Conservation (phyloP, 2,329 filamentous ascomycete species). For the Calonectria montana region DNA sequence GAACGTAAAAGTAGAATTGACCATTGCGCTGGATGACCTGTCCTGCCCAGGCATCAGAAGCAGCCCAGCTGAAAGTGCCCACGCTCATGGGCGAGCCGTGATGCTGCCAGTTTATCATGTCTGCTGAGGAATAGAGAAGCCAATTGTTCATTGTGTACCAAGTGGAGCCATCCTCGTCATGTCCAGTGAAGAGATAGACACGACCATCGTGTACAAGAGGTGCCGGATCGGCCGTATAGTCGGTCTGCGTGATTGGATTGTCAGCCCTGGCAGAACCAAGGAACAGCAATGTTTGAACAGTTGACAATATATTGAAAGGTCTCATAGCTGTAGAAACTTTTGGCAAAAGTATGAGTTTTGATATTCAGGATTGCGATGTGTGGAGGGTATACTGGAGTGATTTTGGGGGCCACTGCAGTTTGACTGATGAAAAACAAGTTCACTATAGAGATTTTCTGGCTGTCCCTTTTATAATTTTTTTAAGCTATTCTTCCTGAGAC, state of each 20-base stretch:
- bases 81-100: background rate
- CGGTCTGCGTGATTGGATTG: background rate
- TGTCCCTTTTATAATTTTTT: no score
- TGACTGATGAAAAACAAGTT: no score
- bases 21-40: background rate
- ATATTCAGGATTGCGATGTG: no score
- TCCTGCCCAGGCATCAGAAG: background rate
- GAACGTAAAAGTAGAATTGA: background rate
- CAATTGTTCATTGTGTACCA: background rate
- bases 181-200: background rate
- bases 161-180: background rate
- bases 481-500: no score
- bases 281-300: no score
- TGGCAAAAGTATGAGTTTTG: no score
- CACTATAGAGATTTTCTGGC: no score
- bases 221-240: background rate
- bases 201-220: background rate
- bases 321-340: no score
- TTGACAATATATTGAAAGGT: no score
- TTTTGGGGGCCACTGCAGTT: no score
- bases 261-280: background rate
- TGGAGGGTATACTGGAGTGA: no score
- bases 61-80: background rate
- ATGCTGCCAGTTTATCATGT: conserved; percentile 3
- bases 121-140: background rate